Percentiles rank a stretch among this genome's conserved stretches.
Conservation (phyloP, 139 green algal genomes). For the Picochlorum sp. region DNA sequence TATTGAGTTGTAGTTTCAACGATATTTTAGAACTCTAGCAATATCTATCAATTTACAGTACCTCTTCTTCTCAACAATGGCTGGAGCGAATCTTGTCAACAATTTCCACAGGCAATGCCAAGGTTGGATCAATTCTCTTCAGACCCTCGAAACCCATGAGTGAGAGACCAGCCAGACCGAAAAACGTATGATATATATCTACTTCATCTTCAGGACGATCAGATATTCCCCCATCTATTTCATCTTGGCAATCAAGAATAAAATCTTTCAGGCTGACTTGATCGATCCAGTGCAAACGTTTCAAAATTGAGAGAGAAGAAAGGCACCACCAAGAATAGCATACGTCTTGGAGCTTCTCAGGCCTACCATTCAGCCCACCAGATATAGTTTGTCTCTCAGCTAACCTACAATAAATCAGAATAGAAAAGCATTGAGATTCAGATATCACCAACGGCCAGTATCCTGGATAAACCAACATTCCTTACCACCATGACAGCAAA, state of each 20-base stretch:
- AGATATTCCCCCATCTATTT: constrained; percentile 85
- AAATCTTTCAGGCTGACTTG: constrained; percentile 54
- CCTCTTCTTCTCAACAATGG: no score
- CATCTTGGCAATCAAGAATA: constrained; percentile 89
- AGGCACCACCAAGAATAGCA: constrained; percentile 92
- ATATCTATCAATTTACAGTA: background rate
- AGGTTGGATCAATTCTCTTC: constrained; percentile 69
- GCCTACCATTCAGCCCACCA: constrained; percentile 88
- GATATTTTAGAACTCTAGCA: background rate
- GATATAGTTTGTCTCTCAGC: constrained; percentile 77
- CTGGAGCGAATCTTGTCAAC: constrained; percentile 43
- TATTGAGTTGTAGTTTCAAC: constrained; percentile 40
- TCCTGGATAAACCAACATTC: constrained; percentile 16
- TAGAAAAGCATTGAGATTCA: constrained; percentile 18
- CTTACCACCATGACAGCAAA: constrained; percentile 85
- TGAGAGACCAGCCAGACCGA: constrained; percentile 84
- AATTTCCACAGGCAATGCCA: constrained; percentile 67
- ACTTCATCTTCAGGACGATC: constrained; percentile 86
- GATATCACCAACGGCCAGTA: background rate
- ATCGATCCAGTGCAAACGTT: constrained; percentile 90
- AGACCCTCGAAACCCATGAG: constrained; percentile 72
- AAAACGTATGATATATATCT: constrained; percentile 99
- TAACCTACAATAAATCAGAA: constrained; percentile 25
- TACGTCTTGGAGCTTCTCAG: constrained; percentile 87
- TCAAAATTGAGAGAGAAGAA: constrained; percentile 78